phyloP scores from a whole-genome alignment of 2,329 filamentous ascomycete species.

The Fusarium brevicatenulatum region DNA sequence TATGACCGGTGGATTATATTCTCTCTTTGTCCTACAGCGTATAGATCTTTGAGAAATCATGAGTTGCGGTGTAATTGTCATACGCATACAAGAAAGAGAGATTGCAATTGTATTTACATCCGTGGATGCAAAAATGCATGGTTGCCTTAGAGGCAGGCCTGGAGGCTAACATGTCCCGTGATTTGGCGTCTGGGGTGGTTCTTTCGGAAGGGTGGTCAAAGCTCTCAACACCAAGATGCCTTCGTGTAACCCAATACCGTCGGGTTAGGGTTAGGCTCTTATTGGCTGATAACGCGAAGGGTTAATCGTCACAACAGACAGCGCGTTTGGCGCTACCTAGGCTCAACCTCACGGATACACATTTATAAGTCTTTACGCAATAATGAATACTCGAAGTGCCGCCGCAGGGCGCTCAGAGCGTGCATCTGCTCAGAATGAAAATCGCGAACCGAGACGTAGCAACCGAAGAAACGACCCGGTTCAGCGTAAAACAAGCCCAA shows the following conservation, averaged over 20 bases:
- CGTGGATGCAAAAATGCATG: background rate
- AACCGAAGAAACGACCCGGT: slow-evolving; percentile 15
- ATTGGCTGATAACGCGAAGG: slow-evolving; percentile 13
- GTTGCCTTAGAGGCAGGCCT: background rate
- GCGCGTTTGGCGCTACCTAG: background rate
- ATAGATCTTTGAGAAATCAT: background rate
- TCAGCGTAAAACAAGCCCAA: background rate
- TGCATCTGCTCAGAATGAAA: slow-evolving; percentile 6
- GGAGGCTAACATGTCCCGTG: background rate
- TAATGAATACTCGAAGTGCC: slow-evolving; percentile 36
- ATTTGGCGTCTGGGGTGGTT: background rate
- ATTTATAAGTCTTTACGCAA: background rate
- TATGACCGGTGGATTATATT: background rate
- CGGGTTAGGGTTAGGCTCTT: slow-evolving; percentile 34
- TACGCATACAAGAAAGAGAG: background rate
- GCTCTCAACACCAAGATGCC: slow-evolving; percentile 11
- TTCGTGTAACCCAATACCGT: background rate
- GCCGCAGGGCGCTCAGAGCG: slow-evolving; percentile 20
- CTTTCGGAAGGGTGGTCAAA: background rate
- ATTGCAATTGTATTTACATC: background rate
- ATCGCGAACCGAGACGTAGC: slow-evolving; percentile 28
- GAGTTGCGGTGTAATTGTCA: background rate
- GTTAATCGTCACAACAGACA: slow-evolving; percentile 4
- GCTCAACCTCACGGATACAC: background rate
- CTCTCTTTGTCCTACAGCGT: background rate